phyloP scores from a whole-genome alignment of 352 stramenopile species.

The Globisporangium abappressorium region DNA sequence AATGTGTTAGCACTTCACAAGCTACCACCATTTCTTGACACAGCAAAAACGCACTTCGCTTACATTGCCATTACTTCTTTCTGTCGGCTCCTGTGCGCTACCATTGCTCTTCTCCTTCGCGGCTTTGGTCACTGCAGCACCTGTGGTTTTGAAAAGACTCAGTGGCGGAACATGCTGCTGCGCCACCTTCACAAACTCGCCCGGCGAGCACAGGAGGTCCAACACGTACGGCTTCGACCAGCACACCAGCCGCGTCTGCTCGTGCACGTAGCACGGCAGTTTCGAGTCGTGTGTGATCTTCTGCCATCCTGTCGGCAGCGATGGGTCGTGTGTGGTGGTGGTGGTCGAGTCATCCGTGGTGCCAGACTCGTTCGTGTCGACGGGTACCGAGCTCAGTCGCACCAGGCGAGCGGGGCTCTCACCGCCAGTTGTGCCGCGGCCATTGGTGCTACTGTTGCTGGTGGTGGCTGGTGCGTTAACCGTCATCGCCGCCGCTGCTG shows the following conservation, averaged over 20 bases:
- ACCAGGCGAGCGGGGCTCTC: slow-evolving; percentile 40
- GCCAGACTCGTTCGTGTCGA: slow-evolving; percentile 13
- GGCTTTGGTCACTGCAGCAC: neutral
- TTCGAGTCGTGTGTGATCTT: slow-evolving; percentile 62
- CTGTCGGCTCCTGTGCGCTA: neutral
- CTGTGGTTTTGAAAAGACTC: slow-evolving; percentile 49
- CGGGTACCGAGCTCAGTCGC: slow-evolving; percentile 47
- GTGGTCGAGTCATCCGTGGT: neutral
- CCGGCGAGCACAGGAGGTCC: slow-evolving; percentile 21
- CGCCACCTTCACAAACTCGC: slow-evolving; percentile 40
- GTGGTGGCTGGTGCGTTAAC: neutral
- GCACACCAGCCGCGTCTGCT: slow-evolving; percentile 45
- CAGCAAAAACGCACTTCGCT: neutral
- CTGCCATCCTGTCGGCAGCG: slow-evolving; percentile 62
- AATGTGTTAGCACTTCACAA: neutral
- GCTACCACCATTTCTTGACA: too few relatives aligned
- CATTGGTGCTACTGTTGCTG: neutral
- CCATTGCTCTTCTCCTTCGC: neutral
- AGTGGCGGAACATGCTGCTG: slow-evolving; percentile 65
- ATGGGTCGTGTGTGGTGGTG: slow-evolving; percentile 19
- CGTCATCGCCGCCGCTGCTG: neutral
- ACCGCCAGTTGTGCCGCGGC: slow-evolving; percentile 13
- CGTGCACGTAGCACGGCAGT: slow-evolving; percentile 69
- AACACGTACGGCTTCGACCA: slow-evolving; percentile 74
- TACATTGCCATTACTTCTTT: slow-evolving; percentile 9